A percentile compares a stretch with the other conserved stretches of the same genome.
Evolutionary conservation across 768 basidiomycete species (phyloP).

Genomic region (Mycena indigotica): DNA sequence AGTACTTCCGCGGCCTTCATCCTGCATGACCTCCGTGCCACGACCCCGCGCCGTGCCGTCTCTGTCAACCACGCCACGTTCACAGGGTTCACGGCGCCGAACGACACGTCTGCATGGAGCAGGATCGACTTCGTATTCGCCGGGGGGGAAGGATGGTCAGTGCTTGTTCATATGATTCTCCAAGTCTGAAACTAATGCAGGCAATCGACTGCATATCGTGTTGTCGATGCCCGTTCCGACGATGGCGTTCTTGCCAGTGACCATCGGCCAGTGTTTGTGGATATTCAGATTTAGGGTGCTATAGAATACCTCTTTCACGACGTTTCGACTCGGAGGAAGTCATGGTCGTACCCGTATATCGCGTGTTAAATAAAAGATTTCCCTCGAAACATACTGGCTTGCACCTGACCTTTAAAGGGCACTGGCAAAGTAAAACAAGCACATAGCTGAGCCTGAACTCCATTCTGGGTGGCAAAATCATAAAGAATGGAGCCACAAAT

Average conservation of each 20-base stretch:
- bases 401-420: too few relatives aligned
- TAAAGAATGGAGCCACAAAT: too few relatives aligned
- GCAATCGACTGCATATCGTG: neutral
- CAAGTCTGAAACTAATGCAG: neutral
- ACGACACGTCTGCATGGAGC: conserved; percentile 37
- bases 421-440: too few relatives aligned
- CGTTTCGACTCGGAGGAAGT: too few relatives aligned
- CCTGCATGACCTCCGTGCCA: conserved; percentile 47
- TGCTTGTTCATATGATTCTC: neutral
- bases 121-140: conserved; percentile 59
- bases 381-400: too few relatives aligned
- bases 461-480: too few relatives aligned
- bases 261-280: conserved; percentile 56
- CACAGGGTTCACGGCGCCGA: conserved; percentile 50
- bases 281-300: conserved; percentile 33
- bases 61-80: conserved; percentile 53
- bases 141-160: conserved; percentile 48
- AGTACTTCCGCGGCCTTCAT: conserved; percentile 39
- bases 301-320: too few relatives aligned
- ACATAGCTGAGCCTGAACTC: too few relatives aligned
- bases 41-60: conserved; percentile 42
- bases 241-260: conserved; percentile 56
- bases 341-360: too few relatives aligned
- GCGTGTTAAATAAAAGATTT: too few relatives aligned
- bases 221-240: neutral